Conservation (phyloP, 768 basidiomycete genomes). For the Mycena vitilis region DNA sequence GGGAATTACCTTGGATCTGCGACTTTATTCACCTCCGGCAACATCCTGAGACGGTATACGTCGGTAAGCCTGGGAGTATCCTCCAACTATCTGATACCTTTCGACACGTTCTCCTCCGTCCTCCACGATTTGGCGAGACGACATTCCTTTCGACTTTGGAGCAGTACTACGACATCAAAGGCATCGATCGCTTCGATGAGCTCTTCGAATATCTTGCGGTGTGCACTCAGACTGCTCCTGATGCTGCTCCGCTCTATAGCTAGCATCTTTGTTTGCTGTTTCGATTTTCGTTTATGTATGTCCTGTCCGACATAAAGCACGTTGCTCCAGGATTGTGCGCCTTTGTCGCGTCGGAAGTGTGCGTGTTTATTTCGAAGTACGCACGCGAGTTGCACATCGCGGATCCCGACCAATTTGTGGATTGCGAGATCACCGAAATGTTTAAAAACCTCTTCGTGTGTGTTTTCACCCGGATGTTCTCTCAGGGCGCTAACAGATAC, state of each 20-base stretch:
- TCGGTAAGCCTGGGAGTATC: constrained; percentile 13
- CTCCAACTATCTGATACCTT: constrained; percentile 1
- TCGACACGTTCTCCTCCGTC: constrained; percentile 13
- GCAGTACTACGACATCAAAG: constrained; percentile 14
- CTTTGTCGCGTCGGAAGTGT: not conserved
- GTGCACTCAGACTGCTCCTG: not conserved
- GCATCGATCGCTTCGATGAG: not conserved
- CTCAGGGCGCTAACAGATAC: too few species aligned
- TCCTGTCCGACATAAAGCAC: not conserved
- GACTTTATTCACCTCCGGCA: too few species aligned
- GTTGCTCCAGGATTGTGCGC: not conserved
- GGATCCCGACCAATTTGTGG: too few species aligned
- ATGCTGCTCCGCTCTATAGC: not conserved
- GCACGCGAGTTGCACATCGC: too few species aligned
- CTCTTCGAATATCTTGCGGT: constrained; percentile 1
- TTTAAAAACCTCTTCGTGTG: not conserved
- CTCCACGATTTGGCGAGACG: constrained; percentile 22
- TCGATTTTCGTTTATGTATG: not conserved
- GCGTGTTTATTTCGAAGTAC: too few species aligned
- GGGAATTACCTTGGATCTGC: too few species aligned
- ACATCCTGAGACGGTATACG: not conserved
- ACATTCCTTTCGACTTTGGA: constrained; percentile 7
- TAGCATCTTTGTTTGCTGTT: constrained; percentile 18
- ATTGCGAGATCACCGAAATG: too few species aligned
- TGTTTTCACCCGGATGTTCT: too few species aligned